A percentile compares a stretch with the other conserved stretches of the same genome.
phyloP scores from a whole-genome alignment of 192 early-diverging fungal species.

The Coemansia pectinata region DNA sequence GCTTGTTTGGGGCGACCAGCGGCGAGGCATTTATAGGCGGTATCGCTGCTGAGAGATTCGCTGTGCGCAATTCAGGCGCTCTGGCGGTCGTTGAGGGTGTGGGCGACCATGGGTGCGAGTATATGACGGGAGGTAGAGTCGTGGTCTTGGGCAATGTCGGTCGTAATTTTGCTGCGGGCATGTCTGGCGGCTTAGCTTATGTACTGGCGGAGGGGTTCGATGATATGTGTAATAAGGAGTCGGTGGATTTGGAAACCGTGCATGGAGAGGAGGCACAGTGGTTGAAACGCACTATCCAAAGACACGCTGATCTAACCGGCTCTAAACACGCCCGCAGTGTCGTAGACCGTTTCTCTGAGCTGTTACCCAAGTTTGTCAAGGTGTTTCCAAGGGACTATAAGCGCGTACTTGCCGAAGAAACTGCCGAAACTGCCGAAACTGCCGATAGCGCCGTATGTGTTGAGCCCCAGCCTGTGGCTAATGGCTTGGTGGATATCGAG shows the following conservation, averaged over 20 bases:
- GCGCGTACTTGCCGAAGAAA: conserved; percentile 70
- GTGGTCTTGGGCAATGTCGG: conserved; percentile 87
- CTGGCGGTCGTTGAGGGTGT: conserved; percentile 93
- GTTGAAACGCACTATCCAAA: conserved; percentile 74
- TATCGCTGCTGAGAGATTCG: conserved; percentile 96
- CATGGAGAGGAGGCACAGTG: conserved; percentile 74
- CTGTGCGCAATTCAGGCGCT: conserved; percentile 98
- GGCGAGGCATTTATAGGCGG: conserved; percentile 92
- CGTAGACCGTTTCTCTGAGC: conserved; percentile 67
- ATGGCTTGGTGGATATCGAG: conserved; percentile 81
- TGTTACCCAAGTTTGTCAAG: conserved; percentile 84
- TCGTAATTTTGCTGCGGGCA: conserved; percentile 98
- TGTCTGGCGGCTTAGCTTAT: conserved; percentile 97
- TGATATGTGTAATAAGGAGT: conserved; percentile 83
- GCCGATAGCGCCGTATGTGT: not conserved
- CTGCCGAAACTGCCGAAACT: conserved; percentile 48
- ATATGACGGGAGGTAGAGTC: conserved; percentile 98
- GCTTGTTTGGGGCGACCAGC: conserved; percentile 94
- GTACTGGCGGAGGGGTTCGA: conserved; percentile 74
- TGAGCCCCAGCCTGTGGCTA: conserved; percentile 56
- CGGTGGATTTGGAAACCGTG: conserved; percentile 85
- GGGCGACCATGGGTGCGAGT: conserved; percentile 99
- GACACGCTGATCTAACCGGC: conserved; percentile 81
- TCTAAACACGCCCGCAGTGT: conserved; percentile 73
- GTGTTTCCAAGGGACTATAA: conserved; percentile 94